Base-by-base conservation (phyloP, 768 basidiomycete species). In the Rhodotorula diobovata region DNA sequence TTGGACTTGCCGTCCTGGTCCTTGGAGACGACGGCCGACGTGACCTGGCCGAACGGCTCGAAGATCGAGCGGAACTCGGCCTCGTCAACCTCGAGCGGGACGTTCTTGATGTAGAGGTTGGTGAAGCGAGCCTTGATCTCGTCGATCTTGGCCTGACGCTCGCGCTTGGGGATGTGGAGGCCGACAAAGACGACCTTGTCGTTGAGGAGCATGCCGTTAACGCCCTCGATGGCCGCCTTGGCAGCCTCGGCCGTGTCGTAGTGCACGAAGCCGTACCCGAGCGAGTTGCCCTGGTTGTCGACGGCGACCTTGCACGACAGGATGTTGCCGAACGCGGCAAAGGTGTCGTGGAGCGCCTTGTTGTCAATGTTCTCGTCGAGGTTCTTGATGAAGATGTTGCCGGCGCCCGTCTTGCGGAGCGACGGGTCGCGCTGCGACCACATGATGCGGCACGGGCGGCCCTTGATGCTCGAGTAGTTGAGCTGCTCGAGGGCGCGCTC, bases 351-450 rank as follows among this genome's bases (percentile, higher is more conserved):
- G 71, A 99, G 92, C 76, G 96, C 96, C 91, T 93, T 77, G 75
- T 77, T 78, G 74, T 78, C 76, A 34, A 77, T 76, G 71, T 71
- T 73, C 86, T 99, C 97, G 83, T 99, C 96, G 76, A 99, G 83
- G 83, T 99, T 99, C 85, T 99, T 99, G 84, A 99, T 98, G 85
- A 99, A 99, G 80, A 99, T 93, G 82, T 99, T 99, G 82, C 96
- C 96, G 84, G 97, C 93, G 75, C 93, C 93, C 74, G 93, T 97
- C 88, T 98, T 98, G 82, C 96, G 91, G 80, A 99, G 88, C 77
- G 93, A 92, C 70, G 96, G 96, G 84, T 98, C 96, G 81, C 96
- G 91, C 86, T 98, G 96, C 79, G 94, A 97, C 95, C 96, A 98
- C 96, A 99, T 99, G 86, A 99, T 99, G 79, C 96, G 92, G 85